These are phyloP conservation scores for Lasiodiplodia theobromae DNA, from an alignment of 2,329 filamentous ascomycete species.

Conservation along the genomic window DNA sequence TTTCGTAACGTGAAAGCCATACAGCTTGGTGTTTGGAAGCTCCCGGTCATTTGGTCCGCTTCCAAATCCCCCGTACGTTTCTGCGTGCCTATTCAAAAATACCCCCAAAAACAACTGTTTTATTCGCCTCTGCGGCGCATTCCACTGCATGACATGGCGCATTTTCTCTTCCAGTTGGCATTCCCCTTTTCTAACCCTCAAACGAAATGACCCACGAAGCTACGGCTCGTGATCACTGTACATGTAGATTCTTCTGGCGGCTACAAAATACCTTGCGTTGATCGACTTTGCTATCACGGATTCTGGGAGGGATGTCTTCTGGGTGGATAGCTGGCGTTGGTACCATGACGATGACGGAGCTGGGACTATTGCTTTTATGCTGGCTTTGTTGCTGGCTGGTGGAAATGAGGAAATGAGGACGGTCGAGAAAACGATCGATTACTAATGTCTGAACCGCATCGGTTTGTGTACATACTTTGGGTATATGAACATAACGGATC, in stretches of 20 bases:
- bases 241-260: constrained; percentile 1
- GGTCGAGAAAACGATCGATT: neutral
- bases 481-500: constrained; percentile 24
- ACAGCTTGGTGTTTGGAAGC: constrained; percentile 10
- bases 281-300: neutral
- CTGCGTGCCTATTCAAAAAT: constrained; percentile 20
- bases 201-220: constrained; percentile 9
- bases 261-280: neutral
- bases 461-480: constrained; percentile 25
- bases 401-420: neutral
- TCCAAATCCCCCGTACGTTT: constrained; percentile 2
- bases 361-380: constrained; percentile 11
- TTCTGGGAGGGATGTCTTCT: neutral
- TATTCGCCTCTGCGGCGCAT: neutral
- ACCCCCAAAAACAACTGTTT: constrained; percentile 1
- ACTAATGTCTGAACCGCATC: constrained; percentile 22
- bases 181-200: constrained; percentile 6
- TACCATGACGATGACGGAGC: constrained; percentile 11
- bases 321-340: constrained; percentile 11
- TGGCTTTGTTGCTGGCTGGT: neutral
- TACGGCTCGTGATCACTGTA: constrained; percentile 6
- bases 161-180: constrained; percentile 9
- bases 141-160: constrained; percentile 18
- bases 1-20: constrained; percentile 12
- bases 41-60: constrained; percentile 8